phyloP scores from a whole-genome alignment of 2,329 filamentous ascomycete species.

The Pseudocercospora fijiensis region DNA sequence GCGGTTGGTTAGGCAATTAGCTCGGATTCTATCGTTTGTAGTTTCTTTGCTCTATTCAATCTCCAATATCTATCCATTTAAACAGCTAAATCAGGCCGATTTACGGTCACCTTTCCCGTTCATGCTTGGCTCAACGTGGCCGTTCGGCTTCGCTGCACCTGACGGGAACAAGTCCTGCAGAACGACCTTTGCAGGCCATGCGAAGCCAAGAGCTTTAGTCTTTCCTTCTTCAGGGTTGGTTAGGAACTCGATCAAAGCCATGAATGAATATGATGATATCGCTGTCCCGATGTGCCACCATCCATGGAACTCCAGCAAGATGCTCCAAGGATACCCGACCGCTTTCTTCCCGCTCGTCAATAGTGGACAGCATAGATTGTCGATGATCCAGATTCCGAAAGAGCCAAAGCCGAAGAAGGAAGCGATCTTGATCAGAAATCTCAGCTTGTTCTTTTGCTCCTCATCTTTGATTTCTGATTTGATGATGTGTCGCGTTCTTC shows the following conservation, averaged over 20 bases:
- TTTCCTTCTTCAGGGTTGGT: conserved; percentile 19
- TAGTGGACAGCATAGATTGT: conserved; percentile 71
- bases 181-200: conserved; percentile 28
- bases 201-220: conserved; percentile 26
- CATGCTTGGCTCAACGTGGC: not conserved
- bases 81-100: not conserved
- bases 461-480: conserved; percentile 22
- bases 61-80: not conserved
- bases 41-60: not conserved
- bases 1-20: conserved; percentile 56
- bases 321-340: conserved; percentile 73
- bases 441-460: conserved; percentile 42
- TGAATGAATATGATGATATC: conserved; percentile 28
- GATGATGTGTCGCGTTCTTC: conserved; percentile 25
- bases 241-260: conserved; percentile 32
- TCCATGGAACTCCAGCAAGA: conserved; percentile 69
- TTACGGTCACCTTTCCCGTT: not conserved
- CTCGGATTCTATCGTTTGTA: not conserved
- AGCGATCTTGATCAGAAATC: conserved; percentile 33
- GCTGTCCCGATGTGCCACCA: conserved; percentile 79
- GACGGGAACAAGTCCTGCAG: conserved; percentile 18
- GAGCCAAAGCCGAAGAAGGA: conserved; percentile 44
- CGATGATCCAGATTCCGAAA: conserved; percentile 74
- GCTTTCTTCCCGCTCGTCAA: conserved; percentile 65
- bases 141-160: not conserved